Conservation (phyloP, 306 rosid genomes). For the Glycyrrhiza uralensis region DNA sequence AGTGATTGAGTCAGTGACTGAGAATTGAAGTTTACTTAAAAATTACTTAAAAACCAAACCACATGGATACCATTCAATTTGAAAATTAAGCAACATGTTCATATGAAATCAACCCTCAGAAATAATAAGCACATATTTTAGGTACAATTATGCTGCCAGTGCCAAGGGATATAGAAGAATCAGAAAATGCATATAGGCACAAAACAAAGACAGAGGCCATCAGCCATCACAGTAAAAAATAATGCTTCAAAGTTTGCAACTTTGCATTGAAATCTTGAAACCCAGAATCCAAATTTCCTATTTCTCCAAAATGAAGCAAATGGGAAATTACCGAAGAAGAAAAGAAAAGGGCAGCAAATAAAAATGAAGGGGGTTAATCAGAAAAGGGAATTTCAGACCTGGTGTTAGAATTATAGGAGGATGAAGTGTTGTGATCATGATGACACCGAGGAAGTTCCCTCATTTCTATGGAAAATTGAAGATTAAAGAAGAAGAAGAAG, state of each 20-base stretch:
- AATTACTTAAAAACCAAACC: not conserved
- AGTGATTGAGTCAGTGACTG: not conserved
- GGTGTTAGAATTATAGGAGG: slow-evolving; percentile 25
- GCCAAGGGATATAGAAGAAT: not conserved
- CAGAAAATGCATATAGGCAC: not conserved
- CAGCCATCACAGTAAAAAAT: not conserved
- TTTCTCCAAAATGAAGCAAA: not conserved
- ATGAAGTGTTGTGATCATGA: slow-evolving; percentile 25
- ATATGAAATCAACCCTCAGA: slow-evolving; percentile 2
- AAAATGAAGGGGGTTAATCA: too few relatives aligned
- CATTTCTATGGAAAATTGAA: slow-evolving; percentile 10
- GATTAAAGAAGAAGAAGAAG: not conserved
- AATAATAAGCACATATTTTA: not conserved
- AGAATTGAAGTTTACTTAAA: not conserved
- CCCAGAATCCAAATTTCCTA: not conserved
- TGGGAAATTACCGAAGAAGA: not conserved
- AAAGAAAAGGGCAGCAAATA: not conserved
- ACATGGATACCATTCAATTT: slow-evolving; percentile 5
- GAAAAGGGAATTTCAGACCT: slow-evolving; percentile 34
- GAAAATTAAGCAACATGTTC: not conserved
- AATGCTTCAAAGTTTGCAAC: not conserved
- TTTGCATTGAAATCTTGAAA: not conserved
- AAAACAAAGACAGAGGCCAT: not conserved
- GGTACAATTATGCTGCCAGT: not conserved
- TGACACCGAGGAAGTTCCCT: slow-evolving; percentile 8